Conservation (phyloP, 2,329 filamentous ascomycete genomes). For the Camillea tinctor region DNA sequence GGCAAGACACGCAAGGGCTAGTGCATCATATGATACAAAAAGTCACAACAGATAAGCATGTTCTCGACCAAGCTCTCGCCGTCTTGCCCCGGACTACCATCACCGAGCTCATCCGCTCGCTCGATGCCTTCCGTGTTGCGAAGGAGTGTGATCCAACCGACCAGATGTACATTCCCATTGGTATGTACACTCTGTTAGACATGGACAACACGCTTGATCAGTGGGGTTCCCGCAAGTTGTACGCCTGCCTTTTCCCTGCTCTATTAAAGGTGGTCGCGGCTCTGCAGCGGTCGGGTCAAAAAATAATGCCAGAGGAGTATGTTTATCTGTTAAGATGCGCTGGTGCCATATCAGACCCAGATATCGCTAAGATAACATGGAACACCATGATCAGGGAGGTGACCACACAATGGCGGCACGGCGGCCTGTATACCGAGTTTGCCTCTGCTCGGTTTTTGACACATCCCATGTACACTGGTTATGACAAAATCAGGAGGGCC, state of each 20-base stretch:
- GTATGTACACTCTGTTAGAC: conserved; percentile 40
- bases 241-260: conserved; percentile 36
- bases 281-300: conserved; percentile 28
- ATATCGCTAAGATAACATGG: conserved; percentile 37
- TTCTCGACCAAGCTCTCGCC: conserved; percentile 32
- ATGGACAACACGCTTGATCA: conserved; percentile 38
- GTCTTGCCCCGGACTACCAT: conserved; percentile 55
- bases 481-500: conserved; percentile 41
- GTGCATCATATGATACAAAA: conserved; percentile 19
- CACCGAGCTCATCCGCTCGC: conserved; percentile 59
- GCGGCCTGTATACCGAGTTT: conserved; percentile 42
- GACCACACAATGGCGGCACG: conserved; percentile 23
- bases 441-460: conserved; percentile 47
- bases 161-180: conserved; percentile 38
- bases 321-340: conserved; percentile 46
- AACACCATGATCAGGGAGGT: conserved; percentile 24
- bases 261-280: conserved; percentile 36
- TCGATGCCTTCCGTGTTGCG: conserved; percentile 58
- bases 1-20: conserved; percentile 19
- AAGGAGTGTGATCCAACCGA: conserved; percentile 48
- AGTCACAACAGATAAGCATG: conserved; percentile 20
- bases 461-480: conserved; percentile 46
- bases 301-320: conserved; percentile 42
- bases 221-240: conserved; percentile 45
- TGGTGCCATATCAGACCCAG: conserved; percentile 42